phyloP scores from a whole-genome alignment of 305 asterid species.

The Ilex paraguariensis region DNA sequence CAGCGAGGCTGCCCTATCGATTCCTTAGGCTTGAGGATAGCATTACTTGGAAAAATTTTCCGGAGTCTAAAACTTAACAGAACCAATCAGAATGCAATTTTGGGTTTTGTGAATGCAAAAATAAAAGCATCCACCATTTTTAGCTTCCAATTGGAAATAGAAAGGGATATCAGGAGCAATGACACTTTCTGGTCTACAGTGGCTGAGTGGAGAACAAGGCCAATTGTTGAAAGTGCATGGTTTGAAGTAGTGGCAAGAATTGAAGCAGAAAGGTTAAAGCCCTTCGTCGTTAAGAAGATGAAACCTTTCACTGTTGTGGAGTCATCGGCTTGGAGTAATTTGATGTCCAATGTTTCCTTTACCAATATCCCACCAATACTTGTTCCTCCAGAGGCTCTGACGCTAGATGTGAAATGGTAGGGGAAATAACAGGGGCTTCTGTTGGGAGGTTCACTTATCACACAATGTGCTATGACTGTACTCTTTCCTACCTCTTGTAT shows the following conservation, averaged over 20 bases:
- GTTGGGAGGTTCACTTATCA: background rate
- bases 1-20: constrained; percentile 28
- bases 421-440: background rate
- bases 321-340: constrained; percentile 61
- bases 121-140: constrained; percentile 39
- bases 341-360: constrained; percentile 67
- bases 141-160: constrained; percentile 67
- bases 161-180: constrained; percentile 41
- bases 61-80: constrained; percentile 29
- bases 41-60: constrained; percentile 40
- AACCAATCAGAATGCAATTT: constrained; percentile 15
- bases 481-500: no score
- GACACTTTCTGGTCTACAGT: constrained; percentile 63
- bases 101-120: constrained; percentile 40
- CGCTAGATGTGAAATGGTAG: constrained; percentile 86
- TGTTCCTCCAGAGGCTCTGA: constrained; percentile 68
- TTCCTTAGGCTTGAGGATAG: constrained; percentile 31
- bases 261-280: constrained; percentile 53
- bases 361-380: constrained; percentile 64
- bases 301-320: constrained; percentile 47
- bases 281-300: constrained; percentile 43
- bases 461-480: background rate
- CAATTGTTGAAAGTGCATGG: constrained; percentile 43
- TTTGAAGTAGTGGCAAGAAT: constrained; percentile 63
- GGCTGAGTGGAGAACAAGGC: constrained; percentile 85